Evolutionary conservation across 257 asterid species (phyloP), one percentile per base, ranked within the genome.

Genomic region (Echium plantagineum): DNA sequence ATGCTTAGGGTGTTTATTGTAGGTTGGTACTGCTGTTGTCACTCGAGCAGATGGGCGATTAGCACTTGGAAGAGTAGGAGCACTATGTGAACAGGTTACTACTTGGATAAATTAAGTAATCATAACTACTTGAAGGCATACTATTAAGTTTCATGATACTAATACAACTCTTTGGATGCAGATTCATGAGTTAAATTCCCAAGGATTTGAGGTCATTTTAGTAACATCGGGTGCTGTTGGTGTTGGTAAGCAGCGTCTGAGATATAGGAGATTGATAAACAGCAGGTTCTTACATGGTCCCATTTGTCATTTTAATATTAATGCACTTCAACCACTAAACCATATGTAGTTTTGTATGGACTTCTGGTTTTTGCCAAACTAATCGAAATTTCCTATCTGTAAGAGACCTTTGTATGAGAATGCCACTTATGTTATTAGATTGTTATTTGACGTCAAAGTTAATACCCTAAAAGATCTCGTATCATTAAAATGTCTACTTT

Each of bases 31-130:
- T 73, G 95, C 95, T 48, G 88, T 86, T 57, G 94, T 82, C 69
- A 80, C 90, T 58, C 77, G 88, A 57, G 71, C 69, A 48, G 94
- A 74, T 70, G 95, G 95, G 55, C 79, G 99, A 62, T 66, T 93
- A 71, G 95, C 99, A 61, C 94, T 93, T 57, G 99, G 99, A 72
- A 86, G 99, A 76, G 63, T 89, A 72, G 99, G 99, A 61, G 76
- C 95, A 61, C 86, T 93, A 19, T 93, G 99, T 76, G 99, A 93
- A 81, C 99, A 93, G 96, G 99, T 86, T 32, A 61, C 61, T 71
- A 64, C 68, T 57, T 17, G 18, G 35, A 26, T 32, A 55, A 30
- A 19, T 49, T 35, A 13, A 30, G 32, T 4, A 19, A 19, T 48
- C 35, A 19, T 35, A 42, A 47, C 46, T 7, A 35, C 56, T 4